Evolutionary conservation across 2,329 filamentous ascomycete species (phyloP).

Genomic region (Triangularia verruculosa): DNA sequence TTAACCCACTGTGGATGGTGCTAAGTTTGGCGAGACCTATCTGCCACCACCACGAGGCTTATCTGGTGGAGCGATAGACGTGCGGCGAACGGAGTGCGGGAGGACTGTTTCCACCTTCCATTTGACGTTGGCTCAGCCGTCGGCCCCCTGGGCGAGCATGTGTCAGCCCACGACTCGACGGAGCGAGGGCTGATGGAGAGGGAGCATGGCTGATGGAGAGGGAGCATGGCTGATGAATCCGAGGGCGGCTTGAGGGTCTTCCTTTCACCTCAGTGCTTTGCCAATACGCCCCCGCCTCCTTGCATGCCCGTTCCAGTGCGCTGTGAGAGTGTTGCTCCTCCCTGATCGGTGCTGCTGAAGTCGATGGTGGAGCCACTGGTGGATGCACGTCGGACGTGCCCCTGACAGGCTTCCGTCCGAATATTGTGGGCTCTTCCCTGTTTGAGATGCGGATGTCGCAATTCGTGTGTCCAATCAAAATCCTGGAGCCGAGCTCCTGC

Average conservation of each 20-base stretch:
- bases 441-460: slow-evolving; percentile 25
- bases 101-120: not conserved
- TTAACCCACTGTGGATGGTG: slow-evolving; percentile 1
- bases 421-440: slow-evolving; percentile 19
- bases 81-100: not conserved
- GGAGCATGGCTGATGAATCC: not conserved
- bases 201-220: not conserved
- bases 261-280: not conserved
- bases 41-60: slow-evolving; percentile 1
- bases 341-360: slow-evolving; percentile 13
- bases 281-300: slow-evolving; percentile 13
- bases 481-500: not conserved
- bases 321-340: slow-evolving; percentile 1
- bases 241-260: not conserved
- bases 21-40: not conserved
- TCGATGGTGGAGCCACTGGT: slow-evolving; percentile 9
- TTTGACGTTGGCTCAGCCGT: slow-evolving; percentile 2
- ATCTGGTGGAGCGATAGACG: not conserved
- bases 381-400: slow-evolving; percentile 11
- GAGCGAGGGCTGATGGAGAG: not conserved
- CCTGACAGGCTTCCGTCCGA: slow-evolving; percentile 16
- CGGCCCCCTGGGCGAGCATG: not conserved
- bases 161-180: not conserved
- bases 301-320: slow-evolving; percentile 9
- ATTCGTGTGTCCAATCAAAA: slow-evolving; percentile 26